Evolutionary conservation across 2,329 filamentous ascomycete genomes (phyloP).

Genomic region (Pseudocercospora musae): DNA sequence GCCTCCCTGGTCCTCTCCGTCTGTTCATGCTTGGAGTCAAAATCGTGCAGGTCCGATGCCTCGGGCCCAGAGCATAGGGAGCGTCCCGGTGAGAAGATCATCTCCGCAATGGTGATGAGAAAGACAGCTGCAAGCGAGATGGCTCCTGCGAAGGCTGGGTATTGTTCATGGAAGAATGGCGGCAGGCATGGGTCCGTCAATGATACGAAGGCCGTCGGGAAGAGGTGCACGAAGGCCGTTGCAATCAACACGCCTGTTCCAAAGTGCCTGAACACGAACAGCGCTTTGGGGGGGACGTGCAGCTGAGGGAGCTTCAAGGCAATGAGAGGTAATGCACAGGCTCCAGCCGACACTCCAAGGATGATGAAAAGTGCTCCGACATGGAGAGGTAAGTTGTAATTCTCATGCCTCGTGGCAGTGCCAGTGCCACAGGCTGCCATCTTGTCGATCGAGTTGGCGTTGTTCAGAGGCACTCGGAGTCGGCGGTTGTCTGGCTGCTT

Average conservation of each 20-base stretch:
- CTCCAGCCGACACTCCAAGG: constrained; percentile 51
- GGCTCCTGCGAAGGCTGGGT: constrained; percentile 72
- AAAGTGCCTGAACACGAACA: constrained; percentile 57
- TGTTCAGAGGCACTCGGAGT: neutral
- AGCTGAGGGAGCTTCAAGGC: constrained; percentile 56
- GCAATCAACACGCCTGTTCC: constrained; percentile 55
- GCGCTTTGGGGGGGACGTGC: constrained; percentile 54
- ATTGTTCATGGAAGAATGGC: constrained; percentile 70
- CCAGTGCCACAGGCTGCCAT: constrained; percentile 49
- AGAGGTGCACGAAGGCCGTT: constrained; percentile 55
- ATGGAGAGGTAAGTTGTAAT: constrained; percentile 54
- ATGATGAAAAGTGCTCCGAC: constrained; percentile 55
- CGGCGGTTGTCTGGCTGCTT: neutral
- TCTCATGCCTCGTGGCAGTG: constrained; percentile 38
- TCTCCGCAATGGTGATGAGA: constrained; percentile 39
- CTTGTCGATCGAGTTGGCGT: neutral
- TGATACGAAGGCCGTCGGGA: constrained; percentile 59
- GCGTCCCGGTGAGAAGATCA: constrained; percentile 47
- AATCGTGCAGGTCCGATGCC: neutral
- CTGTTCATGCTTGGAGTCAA: neutral
- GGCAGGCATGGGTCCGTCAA: constrained; percentile 64
- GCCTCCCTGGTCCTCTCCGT: neutral
- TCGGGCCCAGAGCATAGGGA: constrained; percentile 16
- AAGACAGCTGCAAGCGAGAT: constrained; percentile 63
- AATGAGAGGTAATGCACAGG: constrained; percentile 59